Base-by-base conservation (phyloP, 1,139 yeast genomes). In the Candida tunisiensis region DNA sequence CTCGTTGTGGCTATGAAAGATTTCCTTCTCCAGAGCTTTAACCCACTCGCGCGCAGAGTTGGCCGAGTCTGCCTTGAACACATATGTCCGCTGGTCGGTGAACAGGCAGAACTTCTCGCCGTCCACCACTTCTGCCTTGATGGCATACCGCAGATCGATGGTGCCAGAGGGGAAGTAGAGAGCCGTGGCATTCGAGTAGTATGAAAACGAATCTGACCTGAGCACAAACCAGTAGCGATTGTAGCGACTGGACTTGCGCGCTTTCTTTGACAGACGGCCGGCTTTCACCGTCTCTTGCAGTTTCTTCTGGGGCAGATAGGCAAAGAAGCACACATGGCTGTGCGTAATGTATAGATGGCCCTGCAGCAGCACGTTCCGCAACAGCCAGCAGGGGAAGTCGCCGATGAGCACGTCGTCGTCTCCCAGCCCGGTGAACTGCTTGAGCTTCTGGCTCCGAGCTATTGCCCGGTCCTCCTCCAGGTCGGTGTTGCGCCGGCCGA, bases 11-110 rank as follows among this genome's bases (percentile, higher is more conserved):
- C 75, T 65, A 6, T 83, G 62, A 49, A 85, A 85, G 3, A 80
- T 70, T 31, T 75, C 73, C 41, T 78, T 79, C 35, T 79, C 78
- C 26, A 85, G 52, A 11, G 66, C 57, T 33, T 73, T 73, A 26
- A 70, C 74, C 96, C 96, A 85, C 23, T 71, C 67, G 31, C 77
- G 61, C 0, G 95, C 95, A 5, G 74, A 58, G 34, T 62, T 69
- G 13, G 67, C 53, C 23, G 75, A 72, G 41, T 83, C 95, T 1
- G 93, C 77, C 34, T 65, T 65, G 40, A 85, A 75, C 25, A 60
- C 60, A 45, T 74, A 74, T 0, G 68, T 62, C 35, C 69, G 68
- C 23, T 62, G 60, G 28, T 64, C 69, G 1, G 88, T 71, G 3
- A 63, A 49, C 12, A 49, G 31, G 3, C 40, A 29, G 32, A 56